Conservation (phyloP, 306 rosid genomes). For the Cucurbita moschata region DNA sequence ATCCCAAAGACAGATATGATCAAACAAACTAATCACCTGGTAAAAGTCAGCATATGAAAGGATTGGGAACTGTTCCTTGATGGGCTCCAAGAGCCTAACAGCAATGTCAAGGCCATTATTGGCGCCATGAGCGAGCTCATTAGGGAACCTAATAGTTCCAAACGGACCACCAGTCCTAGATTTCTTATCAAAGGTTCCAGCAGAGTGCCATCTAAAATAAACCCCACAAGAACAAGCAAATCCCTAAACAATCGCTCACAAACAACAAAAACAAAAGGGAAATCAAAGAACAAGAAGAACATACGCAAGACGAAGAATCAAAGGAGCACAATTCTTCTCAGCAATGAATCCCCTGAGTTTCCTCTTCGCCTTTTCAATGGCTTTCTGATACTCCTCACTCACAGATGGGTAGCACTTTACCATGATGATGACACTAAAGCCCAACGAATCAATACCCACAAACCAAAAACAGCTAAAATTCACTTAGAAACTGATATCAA, state of each 20-base stretch:
- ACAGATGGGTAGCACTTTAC: constrained; percentile 77
- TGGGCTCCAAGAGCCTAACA: constrained; percentile 77
- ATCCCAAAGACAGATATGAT: not conserved
- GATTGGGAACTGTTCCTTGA: constrained; percentile 63
- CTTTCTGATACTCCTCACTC: constrained; percentile 57
- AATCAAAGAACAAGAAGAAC: not conserved
- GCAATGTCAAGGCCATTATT: constrained; percentile 89
- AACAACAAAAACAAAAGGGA: not conserved
- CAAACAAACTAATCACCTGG: constrained; percentile 31
- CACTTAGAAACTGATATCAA: not conserved
- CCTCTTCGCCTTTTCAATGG: constrained; percentile 73
- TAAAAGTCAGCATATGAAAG: constrained; percentile 71
- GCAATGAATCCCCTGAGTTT: constrained; percentile 88
- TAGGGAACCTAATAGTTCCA: constrained; percentile 53
- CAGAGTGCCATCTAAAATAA: constrained; percentile 80
- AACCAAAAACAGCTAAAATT: not conserved
- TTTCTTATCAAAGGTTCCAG: constrained; percentile 63
- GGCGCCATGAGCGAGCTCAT: constrained; percentile 67
- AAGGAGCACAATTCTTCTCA: constrained; percentile 82
- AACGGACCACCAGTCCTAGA: constrained; percentile 87
- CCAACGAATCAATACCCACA: not conserved
- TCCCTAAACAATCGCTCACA: not conserved
- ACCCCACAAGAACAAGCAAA: not conserved
- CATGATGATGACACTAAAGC: constrained; percentile 22
- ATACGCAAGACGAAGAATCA: constrained; percentile 86